Evolutionary conservation across 2,329 filamentous ascomycete genomes (phyloP).

Genomic region (Epichloe brachyelytri): DNA sequence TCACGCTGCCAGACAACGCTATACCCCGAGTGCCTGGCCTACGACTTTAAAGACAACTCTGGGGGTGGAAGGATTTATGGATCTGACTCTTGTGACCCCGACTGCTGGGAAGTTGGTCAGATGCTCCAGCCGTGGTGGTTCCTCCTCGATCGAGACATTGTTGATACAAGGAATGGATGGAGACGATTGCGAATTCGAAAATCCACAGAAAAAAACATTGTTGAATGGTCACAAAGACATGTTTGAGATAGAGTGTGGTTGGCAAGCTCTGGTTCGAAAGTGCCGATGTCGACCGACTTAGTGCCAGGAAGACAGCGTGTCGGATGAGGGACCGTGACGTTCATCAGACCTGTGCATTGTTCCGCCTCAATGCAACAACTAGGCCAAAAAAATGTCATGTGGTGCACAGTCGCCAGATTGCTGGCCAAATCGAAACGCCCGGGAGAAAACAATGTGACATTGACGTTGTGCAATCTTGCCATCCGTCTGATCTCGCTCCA

Average conservation of each 20-base stretch:
- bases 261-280: slow-evolving; percentile 5
- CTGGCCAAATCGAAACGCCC: no score
- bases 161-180: slow-evolving; percentile 41
- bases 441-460: not conserved
- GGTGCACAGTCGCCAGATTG: no score
- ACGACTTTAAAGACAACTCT: no score
- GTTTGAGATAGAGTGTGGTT: slow-evolving; percentile 2
- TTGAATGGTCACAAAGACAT: slow-evolving; percentile 1
- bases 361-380: not conserved
- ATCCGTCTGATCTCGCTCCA: not conserved
- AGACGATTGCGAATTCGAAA: slow-evolving; percentile 18
- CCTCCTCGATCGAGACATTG: slow-evolving; percentile 37
- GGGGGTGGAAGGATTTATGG: no score
- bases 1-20: no score
- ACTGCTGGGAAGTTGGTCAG: slow-evolving; percentile 44
- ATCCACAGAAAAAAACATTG: no score
- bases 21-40: no score
- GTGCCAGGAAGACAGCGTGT: not conserved
- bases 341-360: not conserved
- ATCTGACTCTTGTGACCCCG: no score
- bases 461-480: not conserved
- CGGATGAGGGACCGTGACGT: not conserved
- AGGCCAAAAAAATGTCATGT: no score
- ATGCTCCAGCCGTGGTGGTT: slow-evolving; percentile 32
- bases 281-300: not conserved